Conservation (phyloP, 768 basidiomycete species). For the Pseudohyphozyma bogoriensis region DNA sequence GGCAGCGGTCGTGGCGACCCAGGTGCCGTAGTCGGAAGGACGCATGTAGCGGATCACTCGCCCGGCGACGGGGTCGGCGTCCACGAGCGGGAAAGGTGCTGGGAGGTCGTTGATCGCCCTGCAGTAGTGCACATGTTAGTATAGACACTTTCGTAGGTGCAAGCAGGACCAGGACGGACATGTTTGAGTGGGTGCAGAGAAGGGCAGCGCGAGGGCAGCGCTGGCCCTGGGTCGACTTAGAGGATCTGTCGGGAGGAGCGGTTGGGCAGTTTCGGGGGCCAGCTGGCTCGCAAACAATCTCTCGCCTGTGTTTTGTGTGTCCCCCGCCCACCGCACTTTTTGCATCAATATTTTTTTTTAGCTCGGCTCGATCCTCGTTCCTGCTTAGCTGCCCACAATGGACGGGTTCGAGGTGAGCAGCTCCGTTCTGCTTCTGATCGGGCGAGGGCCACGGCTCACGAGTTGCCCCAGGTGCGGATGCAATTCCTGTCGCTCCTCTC, state of each 20-base stretch:
- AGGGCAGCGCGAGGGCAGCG: too few relatives aligned
- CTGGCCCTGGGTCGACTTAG: not conserved
- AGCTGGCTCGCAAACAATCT: not conserved
- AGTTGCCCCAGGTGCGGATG: conserved; percentile 35
- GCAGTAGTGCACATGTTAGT: too few relatives aligned
- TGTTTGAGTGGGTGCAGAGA: too few relatives aligned
- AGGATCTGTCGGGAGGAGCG: not conserved
- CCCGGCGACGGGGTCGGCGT: conserved; percentile 77
- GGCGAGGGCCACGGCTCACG: not conserved
- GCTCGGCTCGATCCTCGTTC: not conserved
- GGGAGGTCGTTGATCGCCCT: conserved; percentile 35
- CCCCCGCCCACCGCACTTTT: not conserved
- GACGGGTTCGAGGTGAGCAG: conserved; percentile 31
- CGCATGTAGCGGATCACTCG: conserved; percentile 85
- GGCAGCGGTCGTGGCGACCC: conserved; percentile 68
- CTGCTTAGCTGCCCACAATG: conserved; percentile 12
- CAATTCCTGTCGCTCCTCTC: conserved; percentile 40
- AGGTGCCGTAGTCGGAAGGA: conserved; percentile 71
- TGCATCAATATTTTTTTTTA: too few relatives aligned
- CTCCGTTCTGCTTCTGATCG: not conserved
- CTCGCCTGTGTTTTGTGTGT: too few relatives aligned
- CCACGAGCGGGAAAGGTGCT: conserved; percentile 78
- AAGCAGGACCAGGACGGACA: too few relatives aligned
- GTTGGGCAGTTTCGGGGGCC: not conserved
- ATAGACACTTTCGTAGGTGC: too few relatives aligned